Conservation (phyloP, 179 eudicot genomes). For the Spergularia azorica region DNA sequence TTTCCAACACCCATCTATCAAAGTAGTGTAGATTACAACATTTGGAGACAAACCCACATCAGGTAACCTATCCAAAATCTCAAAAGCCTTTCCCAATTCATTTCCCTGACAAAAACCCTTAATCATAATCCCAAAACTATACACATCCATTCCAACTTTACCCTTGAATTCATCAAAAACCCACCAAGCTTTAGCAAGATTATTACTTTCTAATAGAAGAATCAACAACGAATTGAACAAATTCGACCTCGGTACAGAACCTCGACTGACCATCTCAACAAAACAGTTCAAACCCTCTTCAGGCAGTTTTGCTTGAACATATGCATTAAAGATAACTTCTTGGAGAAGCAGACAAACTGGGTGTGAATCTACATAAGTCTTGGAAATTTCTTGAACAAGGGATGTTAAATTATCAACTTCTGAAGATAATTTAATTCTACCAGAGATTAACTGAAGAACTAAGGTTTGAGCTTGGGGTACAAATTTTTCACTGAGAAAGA, state of each 20-base stretch:
- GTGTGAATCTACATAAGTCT: constrained; percentile 25
- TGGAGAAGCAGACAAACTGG: constrained; percentile 41
- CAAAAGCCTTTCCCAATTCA: constrained; percentile 51
- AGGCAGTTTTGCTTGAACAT: constrained; percentile 38
- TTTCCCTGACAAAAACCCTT: constrained; percentile 62
- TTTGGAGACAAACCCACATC: constrained; percentile 43
- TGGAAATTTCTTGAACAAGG: constrained; percentile 37
- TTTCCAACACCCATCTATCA: constrained; percentile 56
- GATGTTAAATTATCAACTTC: constrained; percentile 34
- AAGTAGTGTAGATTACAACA: constrained; percentile 59
- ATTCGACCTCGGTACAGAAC: constrained; percentile 40
- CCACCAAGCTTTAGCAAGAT: constrained; percentile 54
- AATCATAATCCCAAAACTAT: constrained; percentile 70
- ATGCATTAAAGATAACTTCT: constrained; percentile 48
- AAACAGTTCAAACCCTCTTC: constrained; percentile 45
- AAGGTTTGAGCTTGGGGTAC: constrained; percentile 51
- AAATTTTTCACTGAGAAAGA: constrained; percentile 40
- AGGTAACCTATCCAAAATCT: constrained; percentile 41
- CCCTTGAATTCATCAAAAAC: constrained; percentile 44
- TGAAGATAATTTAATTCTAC: constrained; percentile 37
- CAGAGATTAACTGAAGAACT: constrained; percentile 46
- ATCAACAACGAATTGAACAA: constrained; percentile 45
- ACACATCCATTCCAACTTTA: constrained; percentile 49
- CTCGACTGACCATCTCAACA: constrained; percentile 44
- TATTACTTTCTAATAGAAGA: constrained; percentile 37